A percentile compares a stretch with the other conserved stretches of the same genome.
Evolutionary conservation across 2,329 filamentous ascomycete species (phyloP).

Genomic region (Neonectria hederae): DNA sequence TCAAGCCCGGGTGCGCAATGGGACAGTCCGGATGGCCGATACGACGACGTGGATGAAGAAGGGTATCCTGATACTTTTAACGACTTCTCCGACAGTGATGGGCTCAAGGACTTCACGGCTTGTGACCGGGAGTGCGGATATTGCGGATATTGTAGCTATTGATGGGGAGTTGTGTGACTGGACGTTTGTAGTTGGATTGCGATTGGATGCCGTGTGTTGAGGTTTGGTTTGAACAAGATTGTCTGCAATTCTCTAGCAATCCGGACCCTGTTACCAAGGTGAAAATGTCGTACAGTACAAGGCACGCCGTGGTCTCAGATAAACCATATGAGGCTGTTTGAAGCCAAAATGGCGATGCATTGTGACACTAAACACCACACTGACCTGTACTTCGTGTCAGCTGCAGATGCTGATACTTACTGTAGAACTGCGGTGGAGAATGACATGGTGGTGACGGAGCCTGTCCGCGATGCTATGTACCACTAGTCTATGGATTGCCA

Average conservation of each 20-base stretch:
- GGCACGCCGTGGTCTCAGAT: not conserved
- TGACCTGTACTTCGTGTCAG: not conserved
- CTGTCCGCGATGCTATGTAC: not conserved
- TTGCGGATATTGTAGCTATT: constrained; percentile 39
- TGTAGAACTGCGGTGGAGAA: not conserved
- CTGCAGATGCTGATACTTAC: not conserved
- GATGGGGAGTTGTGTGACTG: not conserved
- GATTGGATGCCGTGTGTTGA: not conserved
- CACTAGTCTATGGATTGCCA: not conserved
- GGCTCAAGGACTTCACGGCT: constrained; percentile 35
- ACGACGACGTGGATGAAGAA: not conserved
- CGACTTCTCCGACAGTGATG: not conserved
- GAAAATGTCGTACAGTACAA: not conserved
- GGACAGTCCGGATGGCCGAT: not conserved
- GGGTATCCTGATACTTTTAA: not conserved
- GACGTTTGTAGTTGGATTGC: not conserved
- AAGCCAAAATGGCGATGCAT: not conserved
- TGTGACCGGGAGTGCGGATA: constrained; percentile 45
- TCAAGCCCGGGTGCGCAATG: not conserved
- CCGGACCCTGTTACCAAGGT: not conserved
- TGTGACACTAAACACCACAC: not conserved
- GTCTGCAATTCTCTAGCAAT: not conserved
- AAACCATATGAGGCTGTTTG: not conserved
- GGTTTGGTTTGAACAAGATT: not conserved
- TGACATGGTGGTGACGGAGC: not conserved